Conservation (phyloP, 306 rosid genomes). For the Vachellia collinsii region DNA sequence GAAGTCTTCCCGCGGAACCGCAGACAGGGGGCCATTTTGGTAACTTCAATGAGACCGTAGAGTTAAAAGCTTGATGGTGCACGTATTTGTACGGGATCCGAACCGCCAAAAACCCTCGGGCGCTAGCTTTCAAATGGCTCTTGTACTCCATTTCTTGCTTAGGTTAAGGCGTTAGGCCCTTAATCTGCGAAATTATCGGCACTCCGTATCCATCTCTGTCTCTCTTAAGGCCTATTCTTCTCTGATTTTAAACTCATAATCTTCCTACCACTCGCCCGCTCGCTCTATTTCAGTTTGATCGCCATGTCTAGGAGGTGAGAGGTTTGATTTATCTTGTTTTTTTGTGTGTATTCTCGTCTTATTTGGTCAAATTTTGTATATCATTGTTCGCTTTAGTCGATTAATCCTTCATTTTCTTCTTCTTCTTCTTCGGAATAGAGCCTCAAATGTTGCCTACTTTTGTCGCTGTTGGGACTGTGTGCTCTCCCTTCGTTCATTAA, state of each 20-base stretch:
- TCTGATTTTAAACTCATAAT: background rate
- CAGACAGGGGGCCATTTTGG: no score
- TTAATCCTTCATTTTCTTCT: background rate
- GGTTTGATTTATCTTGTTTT: slow-evolving; percentile 37
- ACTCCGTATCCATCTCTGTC: background rate
- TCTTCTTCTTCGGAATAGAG: background rate
- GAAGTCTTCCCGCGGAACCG: no score
- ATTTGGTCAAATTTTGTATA: background rate
- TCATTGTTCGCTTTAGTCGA: background rate
- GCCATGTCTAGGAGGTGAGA: slow-evolving; percentile 76
- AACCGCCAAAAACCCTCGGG: no score
- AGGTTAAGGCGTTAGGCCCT: slow-evolving; percentile 11
- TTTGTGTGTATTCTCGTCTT: background rate
- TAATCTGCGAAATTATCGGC: slow-evolving; percentile 1
- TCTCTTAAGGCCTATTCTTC: background rate
- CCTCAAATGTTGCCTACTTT: background rate
- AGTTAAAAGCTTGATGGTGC: no score
- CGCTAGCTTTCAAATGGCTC: no score
- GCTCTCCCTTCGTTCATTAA: background rate
- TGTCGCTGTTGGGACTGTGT: background rate
- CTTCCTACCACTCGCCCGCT: background rate
- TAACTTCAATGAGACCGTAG: no score
- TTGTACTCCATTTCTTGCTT: background rate
- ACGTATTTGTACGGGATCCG: no score
- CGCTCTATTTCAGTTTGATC: slow-evolving; percentile 25